phyloP scores from a whole-genome alignment of 352 stramenopile species.

The Globisporangium rhizosaccharum region DNA sequence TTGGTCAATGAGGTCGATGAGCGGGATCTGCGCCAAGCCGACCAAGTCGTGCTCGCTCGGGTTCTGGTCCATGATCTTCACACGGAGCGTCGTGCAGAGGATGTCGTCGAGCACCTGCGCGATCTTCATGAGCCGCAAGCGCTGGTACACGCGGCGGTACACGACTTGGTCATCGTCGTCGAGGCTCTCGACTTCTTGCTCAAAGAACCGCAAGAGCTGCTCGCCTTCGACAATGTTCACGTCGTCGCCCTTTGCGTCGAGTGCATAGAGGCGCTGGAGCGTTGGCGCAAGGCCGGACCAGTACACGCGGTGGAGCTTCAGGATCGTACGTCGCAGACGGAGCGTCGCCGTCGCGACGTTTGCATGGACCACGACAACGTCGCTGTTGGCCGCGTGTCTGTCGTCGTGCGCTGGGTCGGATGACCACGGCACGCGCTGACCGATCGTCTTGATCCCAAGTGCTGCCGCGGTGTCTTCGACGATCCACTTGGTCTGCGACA shows the following conservation, averaged over 20 bases:
- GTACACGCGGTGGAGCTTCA: constrained; percentile 60
- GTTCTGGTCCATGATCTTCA: constrained; percentile 60
- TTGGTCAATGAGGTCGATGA: constrained; percentile 67
- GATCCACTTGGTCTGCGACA: constrained; percentile 44
- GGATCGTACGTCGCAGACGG: constrained; percentile 46
- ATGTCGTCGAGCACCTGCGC: constrained; percentile 55
- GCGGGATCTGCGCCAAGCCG: constrained; percentile 49
- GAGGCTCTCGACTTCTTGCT: constrained; percentile 61
- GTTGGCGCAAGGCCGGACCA: constrained; percentile 41
- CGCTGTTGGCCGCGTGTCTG: constrained; percentile 5
- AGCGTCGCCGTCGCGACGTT: constrained; percentile 42
- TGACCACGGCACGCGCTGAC: constrained; percentile 42
- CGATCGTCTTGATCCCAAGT: constrained; percentile 30
- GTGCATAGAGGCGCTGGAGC: constrained; percentile 37
- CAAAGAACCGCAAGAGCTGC: constrained; percentile 47
- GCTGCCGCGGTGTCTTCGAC: constrained; percentile 45
- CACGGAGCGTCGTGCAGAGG: constrained; percentile 43
- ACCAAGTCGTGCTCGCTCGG: constrained; percentile 40
- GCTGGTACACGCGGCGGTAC: constrained; percentile 44
- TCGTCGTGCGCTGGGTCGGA: constrained; percentile 17
- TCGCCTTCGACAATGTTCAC: constrained; percentile 36
- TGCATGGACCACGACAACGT: constrained; percentile 37
- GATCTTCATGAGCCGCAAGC: constrained; percentile 50
- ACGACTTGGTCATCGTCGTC: constrained; percentile 49
- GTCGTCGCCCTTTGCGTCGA: constrained; percentile 35